Evolutionary conservation across 2,329 filamentous ascomycete species (phyloP).

Genomic region (Cercospora nicotianae): DNA sequence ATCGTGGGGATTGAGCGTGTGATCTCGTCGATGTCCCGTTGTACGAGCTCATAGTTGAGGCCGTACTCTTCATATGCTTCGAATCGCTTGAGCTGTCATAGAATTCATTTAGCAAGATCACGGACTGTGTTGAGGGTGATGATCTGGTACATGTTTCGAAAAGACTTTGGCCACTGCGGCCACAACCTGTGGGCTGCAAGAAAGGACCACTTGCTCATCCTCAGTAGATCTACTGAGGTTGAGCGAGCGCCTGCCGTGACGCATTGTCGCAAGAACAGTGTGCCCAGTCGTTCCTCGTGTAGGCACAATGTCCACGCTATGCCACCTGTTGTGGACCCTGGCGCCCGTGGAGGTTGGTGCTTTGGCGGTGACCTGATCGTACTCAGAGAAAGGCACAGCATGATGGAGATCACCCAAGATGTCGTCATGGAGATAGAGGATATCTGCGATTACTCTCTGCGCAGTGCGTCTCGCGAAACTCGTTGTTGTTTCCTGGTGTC

Average conservation of each 20-base stretch:
- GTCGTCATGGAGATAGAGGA: slow-evolving; percentile 79
- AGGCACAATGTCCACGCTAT: slow-evolving; percentile 50
- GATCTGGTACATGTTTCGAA: slow-evolving; percentile 49
- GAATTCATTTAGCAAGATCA: slow-evolving; percentile 47
- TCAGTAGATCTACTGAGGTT: slow-evolving; percentile 47
- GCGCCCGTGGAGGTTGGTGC: slow-evolving; percentile 16
- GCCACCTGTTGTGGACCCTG: slow-evolving; percentile 49
- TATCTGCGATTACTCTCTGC: slow-evolving; percentile 56
- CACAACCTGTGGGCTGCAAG: slow-evolving; percentile 55
- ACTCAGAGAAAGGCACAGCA: slow-evolving; percentile 65
- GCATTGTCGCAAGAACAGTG: slow-evolving; percentile 33
- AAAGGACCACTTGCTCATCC: slow-evolving; percentile 40
- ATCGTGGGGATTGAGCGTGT: slow-evolving; percentile 70
- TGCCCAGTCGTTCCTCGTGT: slow-evolving; percentile 36
- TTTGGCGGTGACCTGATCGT: slow-evolving; percentile 38
- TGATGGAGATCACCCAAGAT: slow-evolving; percentile 73
- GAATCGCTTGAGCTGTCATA: slow-evolving; percentile 70
- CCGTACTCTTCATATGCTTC: slow-evolving; percentile 90
- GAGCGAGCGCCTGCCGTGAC: slow-evolving; percentile 46
- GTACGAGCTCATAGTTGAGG: slow-evolving; percentile 83
- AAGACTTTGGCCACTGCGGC: slow-evolving; percentile 57
- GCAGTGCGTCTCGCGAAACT: slow-evolving; percentile 34
- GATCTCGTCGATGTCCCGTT: slow-evolving; percentile 70
- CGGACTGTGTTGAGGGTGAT: slow-evolving; percentile 25
- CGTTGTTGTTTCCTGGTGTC: slow-evolving; percentile 31